Base-by-base conservation (phyloP, 257 asterid species). In the Datura wrightii region DNA sequence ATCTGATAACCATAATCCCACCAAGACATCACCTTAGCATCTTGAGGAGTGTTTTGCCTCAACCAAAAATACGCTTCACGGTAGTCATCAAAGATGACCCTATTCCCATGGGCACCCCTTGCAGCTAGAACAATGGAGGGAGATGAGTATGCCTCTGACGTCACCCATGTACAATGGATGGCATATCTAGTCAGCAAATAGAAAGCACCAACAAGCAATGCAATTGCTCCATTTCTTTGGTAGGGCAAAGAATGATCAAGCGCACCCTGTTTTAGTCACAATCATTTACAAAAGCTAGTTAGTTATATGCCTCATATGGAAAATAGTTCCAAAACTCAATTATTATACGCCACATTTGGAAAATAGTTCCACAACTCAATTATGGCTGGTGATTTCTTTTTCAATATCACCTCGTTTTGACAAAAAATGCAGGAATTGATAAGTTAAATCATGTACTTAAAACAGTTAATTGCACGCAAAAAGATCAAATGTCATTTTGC, bases 1-100 rank as follows among this genome's bases (percentile, higher is more conserved):
- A 97, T 97, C 89, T 97, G 99, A 90, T 97, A 97, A 70, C 99
- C 99, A 87, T 97, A 97, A 90, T 97, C 99, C 99, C 99, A 97
- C 99, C 99, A 97, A 24, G 99, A 97, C 98, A 97, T 97, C 82
- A 96, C 96, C 92, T 97, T 97, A 86, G 99, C 98, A 92, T 94
- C 98, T 48, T 87, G 92, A 87, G 99, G 97, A 62, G 98, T 94
- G 89, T 96, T 96, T 90, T 96, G 97, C 36, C 97, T 88, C 89
- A 96, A 88, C 99, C 98, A 96, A 83, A 93, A 94, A 88, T 96
- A 96, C 34, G 99, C 99, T 86, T 96, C 99, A 85, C 98, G 97
- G 60, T 96, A 96, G 86, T 96, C 98, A 83, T 96, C 98, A 83
- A 94, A 94, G 69, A 96, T 94, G 84, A 96, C 94, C 91, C 99